Evolutionary conservation across 1,284 basidiomycete species (phyloP).

Genomic region (Cutaneotrichosporon sp.): DNA sequence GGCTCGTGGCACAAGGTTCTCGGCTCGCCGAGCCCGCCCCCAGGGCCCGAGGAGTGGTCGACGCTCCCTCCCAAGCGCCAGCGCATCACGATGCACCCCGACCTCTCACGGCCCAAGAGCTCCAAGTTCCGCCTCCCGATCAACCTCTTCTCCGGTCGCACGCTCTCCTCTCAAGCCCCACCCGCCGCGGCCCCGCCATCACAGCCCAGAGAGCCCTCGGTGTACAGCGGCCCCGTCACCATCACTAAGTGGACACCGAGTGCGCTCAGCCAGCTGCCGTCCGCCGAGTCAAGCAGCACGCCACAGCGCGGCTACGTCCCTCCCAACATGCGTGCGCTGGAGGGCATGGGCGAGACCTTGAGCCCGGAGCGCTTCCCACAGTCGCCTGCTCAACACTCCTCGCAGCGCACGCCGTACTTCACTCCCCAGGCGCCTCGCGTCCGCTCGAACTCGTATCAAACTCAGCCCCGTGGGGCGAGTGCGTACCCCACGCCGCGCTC

Average conservation of each 20-base stretch:
- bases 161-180: neutral
- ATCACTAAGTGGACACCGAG: constrained; percentile 18
- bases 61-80: constrained; percentile 1
- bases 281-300: neutral
- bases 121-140: constrained; percentile 8
- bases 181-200: neutral
- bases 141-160: neutral
- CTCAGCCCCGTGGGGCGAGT: neutral
- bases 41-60: constrained; percentile 7
- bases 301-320: constrained; percentile 1
- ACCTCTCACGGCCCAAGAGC: neutral
- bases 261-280: neutral
- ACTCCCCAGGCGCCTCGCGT: neutral
- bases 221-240: neutral
- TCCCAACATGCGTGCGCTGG: constrained; percentile 6
- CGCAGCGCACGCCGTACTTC: no score
- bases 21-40: neutral
- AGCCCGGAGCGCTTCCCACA: no score
- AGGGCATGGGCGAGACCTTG: neutral
- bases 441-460: neutral
- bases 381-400: no score
- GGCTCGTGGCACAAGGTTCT: neutral
- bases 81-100: constrained; percentile 11
- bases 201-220: neutral
- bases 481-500: neutral